Conservation (phyloP, 1,139 yeast genomes). For the Suhomyces choctaworum region DNA sequence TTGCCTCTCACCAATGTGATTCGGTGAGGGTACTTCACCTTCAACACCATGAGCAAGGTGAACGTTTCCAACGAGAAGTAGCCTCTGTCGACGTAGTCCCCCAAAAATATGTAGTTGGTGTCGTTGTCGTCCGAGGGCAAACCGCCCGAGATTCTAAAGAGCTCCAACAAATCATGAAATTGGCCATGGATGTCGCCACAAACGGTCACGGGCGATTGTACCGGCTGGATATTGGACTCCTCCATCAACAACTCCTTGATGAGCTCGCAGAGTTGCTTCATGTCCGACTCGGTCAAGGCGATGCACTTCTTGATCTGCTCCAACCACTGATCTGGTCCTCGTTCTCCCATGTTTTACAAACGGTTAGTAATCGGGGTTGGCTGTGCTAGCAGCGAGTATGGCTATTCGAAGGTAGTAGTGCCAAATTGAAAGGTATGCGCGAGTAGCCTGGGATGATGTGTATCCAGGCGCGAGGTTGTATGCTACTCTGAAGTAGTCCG, state of each 20-base stretch:
- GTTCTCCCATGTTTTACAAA: conserved; percentile 52
- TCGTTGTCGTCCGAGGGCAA: conserved; percentile 56
- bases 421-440: no score
- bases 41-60: conserved; percentile 84
- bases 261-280: conserved; percentile 94
- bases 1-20: conserved; percentile 90
- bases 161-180: conserved; percentile 89
- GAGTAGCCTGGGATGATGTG: no score
- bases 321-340: conserved; percentile 96
- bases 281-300: conserved; percentile 85
- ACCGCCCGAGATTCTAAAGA: conserved; percentile 92
- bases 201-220: conserved; percentile 90
- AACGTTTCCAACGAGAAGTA: conserved; percentile 92
- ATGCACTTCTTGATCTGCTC: conserved; percentile 91
- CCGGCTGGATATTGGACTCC: conserved; percentile 82
- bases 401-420: no score
- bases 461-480: neutral
- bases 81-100: conserved; percentile 97
- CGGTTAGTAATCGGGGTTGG: no score
- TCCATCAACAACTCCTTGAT: conserved; percentile 42
- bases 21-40: conserved; percentile 83
- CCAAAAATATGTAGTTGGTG: conserved; percentile 77
- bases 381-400: no score
- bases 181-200: conserved; percentile 99
- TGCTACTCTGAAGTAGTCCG: conserved; percentile 1